A percentile compares a stretch with the other conserved stretches of the same genome.
These are phyloP conservation scores for Penicillium digitatum DNA, from an alignment of 2,329 filamentous ascomycete species.

Conservation along the genomic window DNA sequence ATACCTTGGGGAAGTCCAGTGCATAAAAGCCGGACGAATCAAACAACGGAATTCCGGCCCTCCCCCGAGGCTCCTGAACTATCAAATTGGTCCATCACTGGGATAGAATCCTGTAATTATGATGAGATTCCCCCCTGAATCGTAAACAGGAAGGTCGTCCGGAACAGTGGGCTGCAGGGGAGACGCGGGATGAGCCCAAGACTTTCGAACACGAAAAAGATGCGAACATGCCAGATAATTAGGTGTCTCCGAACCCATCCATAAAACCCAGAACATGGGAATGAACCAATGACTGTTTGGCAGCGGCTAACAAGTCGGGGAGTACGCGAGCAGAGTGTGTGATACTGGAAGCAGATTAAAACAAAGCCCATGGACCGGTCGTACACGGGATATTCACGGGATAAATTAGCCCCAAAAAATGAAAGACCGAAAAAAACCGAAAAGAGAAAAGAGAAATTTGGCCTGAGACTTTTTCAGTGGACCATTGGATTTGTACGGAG, in stretches of 20 bases:
- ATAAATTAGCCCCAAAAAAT: conserved; percentile 1
- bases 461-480: conserved; percentile 4
- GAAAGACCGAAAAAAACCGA: not conserved
- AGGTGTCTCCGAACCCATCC: not conserved
- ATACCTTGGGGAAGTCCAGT: not conserved
- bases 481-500: not conserved
- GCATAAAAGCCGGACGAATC: conserved; percentile 16
- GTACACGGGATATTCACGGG: conserved; percentile 13
- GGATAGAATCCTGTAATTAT: not conserved
- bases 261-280: not conserved
- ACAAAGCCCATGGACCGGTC: conserved; percentile 5
- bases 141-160: conserved; percentile 11
- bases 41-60: not conserved
- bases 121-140: conserved; percentile 13
- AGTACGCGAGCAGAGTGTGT: conserved; percentile 12
- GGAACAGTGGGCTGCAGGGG: conserved; percentile 1
- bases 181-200: conserved; percentile 1
- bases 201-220: not conserved
- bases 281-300: conserved; percentile 7
- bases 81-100: conserved; percentile 18
- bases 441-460: not conserved
- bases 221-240: not conserved
- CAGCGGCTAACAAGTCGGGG: conserved; percentile 19
- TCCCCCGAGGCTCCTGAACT: conserved; percentile 12
- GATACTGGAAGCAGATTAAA: not conserved